Conservation (phyloP, 73 alveolate genomes). For the Breviolum minutum region DNA sequence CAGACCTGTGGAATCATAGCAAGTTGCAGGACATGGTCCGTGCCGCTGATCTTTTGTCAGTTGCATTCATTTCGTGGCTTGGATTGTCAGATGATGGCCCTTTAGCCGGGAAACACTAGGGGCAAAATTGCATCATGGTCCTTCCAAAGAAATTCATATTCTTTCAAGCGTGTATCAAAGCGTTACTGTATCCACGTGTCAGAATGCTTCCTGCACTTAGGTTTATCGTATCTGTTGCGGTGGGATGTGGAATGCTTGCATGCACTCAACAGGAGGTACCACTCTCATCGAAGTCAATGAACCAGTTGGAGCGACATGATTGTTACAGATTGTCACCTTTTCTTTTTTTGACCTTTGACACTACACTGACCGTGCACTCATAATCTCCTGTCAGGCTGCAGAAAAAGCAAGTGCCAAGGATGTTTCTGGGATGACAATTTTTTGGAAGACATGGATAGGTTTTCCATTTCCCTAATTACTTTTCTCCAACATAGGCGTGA, state of each 20-base stretch:
- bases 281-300: neutral
- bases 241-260: neutral
- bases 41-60: neutral
- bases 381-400: neutral
- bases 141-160: too few species aligned
- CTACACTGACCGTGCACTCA: neutral
- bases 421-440: neutral
- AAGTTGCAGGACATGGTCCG: neutral
- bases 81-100: neutral
- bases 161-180: neutral
- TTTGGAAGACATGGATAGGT: neutral
- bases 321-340: neutral
- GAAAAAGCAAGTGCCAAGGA: neutral
- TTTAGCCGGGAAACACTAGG: neutral
- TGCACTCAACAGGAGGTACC: neutral
- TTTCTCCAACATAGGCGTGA: neutral
- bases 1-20: neutral
- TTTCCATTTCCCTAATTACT: neutral
- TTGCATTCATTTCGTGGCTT: neutral
- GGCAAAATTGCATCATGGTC: too few species aligned
- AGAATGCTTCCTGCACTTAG: neutral
- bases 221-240: neutral
- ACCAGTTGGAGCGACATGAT: neutral
- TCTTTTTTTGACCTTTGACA: neutral
- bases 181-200: neutral